phyloP scores from a whole-genome alignment of 2,329 filamentous ascomycete species.

The Sporothrix brasiliensis region DNA sequence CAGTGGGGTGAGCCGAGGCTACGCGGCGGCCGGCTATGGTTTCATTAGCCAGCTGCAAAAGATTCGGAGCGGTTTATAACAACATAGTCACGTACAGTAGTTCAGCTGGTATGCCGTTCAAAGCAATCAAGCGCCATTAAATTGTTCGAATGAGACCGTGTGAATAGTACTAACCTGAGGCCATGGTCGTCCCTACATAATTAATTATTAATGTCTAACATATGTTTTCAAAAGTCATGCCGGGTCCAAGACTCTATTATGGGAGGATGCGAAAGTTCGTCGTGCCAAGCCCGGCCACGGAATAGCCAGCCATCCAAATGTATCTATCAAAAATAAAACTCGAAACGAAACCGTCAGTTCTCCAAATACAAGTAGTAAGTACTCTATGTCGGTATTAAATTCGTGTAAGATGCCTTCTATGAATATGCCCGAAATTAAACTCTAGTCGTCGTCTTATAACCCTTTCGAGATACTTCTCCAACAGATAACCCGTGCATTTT shows the following conservation, averaged over 20 bases:
- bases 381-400: conserved; percentile 4
- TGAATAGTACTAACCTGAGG: background rate
- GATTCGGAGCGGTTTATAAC: conserved; percentile 56
- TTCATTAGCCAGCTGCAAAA: conserved; percentile 66
- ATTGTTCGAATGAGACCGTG: background rate
- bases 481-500: background rate
- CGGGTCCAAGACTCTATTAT: background rate
- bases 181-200: background rate
- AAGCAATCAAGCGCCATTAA: background rate
- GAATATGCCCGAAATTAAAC: background rate
- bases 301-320: background rate
- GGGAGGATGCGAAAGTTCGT: background rate
- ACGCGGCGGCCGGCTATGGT: conserved; percentile 56
- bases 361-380: background rate
- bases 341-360: background rate
- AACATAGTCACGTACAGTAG: too few relatives aligned
- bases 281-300: background rate
- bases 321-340: background rate
- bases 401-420: background rate
- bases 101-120: background rate
- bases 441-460: background rate
- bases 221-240: background rate
- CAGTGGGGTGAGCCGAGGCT: conserved; percentile 47
- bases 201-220: background rate
- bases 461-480: background rate